phyloP scores from a whole-genome alignment of 352 stramenopile genomes.

The Thalassiosira exigua region DNA sequence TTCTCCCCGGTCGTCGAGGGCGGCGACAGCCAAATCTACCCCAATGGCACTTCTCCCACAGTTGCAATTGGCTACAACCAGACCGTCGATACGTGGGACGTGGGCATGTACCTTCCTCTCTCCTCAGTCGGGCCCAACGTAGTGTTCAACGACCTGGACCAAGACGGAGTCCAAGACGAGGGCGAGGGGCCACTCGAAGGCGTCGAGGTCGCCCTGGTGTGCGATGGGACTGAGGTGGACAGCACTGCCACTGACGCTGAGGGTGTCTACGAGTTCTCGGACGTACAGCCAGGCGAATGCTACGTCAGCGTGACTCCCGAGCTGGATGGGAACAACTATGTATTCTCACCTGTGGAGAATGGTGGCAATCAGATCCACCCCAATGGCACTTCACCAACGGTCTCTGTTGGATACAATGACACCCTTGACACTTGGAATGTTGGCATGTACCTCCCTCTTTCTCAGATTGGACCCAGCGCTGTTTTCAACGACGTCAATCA shows the following conservation, averaged over 20 bases:
- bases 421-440: neutral
- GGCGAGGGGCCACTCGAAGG: constrained; percentile 22
- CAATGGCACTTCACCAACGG: neutral
- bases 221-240: neutral
- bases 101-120: constrained; percentile 18
- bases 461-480: constrained; percentile 45
- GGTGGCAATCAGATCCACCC: constrained; percentile 5
- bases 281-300: constrained; percentile 11
- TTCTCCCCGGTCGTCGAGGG: constrained; percentile 18
- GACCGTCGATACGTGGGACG: neutral
- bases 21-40: neutral
- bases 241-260: constrained; percentile 3
- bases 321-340: constrained; percentile 12
- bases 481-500: constrained; percentile 13
- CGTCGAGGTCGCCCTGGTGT: constrained; percentile 16
- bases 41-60: neutral
- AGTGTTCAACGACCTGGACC: constrained; percentile 33
- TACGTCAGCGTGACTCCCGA: neutral
- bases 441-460: neutral
- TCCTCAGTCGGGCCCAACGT: constrained; percentile 29
- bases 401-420: neutral
- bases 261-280: constrained; percentile 8
- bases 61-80: constrained; percentile 8
- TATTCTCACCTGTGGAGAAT: neutral
- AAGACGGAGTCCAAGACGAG: constrained; percentile 36